A percentile compares a stretch with the other conserved stretches of the same genome.
Evolutionary conservation across 805 yeast species (phyloP).

Genomic region (Metschnikowia borealis): DNA sequence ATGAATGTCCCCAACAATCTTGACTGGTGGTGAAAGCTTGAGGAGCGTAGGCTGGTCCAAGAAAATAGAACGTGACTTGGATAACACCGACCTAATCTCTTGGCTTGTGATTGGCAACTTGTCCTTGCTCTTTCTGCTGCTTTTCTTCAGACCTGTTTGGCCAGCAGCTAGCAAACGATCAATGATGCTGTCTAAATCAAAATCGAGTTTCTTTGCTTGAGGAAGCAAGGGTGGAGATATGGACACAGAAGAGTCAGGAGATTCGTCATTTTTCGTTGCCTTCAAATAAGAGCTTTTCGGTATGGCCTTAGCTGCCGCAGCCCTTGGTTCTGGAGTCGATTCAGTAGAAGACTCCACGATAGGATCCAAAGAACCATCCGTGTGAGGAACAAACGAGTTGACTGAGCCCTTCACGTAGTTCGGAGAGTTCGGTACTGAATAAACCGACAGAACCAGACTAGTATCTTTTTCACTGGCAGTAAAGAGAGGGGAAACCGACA

Average conservation of each 20-base stretch:
- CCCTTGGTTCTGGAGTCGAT: slow-evolving; percentile 16
- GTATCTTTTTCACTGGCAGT: slow-evolving; percentile 31
- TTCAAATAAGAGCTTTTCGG: slow-evolving; percentile 7
- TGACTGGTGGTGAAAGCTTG: slow-evolving; percentile 71
- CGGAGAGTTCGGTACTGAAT: slow-evolving; percentile 19
- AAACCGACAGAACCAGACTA: slow-evolving; percentile 37
- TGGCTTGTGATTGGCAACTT: slow-evolving; percentile 48
- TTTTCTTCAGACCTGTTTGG: slow-evolving; percentile 16
- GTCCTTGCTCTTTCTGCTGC: slow-evolving; percentile 30
- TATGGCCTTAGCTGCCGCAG: slow-evolving; percentile 4
- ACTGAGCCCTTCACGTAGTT: slow-evolving; percentile 4
- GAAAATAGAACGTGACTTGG: slow-evolving; percentile 56
- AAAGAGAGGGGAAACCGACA: slow-evolving; percentile 33
- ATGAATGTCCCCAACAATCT: slow-evolving; percentile 81
- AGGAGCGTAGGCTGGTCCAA: slow-evolving; percentile 61
- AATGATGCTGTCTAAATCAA: slow-evolving; percentile 61
- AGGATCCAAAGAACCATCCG: slow-evolving; percentile 18
- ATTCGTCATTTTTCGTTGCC: background rate
- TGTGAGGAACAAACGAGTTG: slow-evolving; percentile 3
- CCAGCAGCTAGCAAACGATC: slow-evolving; percentile 56
- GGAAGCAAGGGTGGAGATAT: slow-evolving; percentile 23
- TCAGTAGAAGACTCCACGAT: slow-evolving; percentile 22
- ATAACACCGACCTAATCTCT: slow-evolving; percentile 56
- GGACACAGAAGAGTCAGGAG: slow-evolving; percentile 15
- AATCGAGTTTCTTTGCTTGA: slow-evolving; percentile 20